These are phyloP conservation scores for Cryptosporidium andersoni DNA, from an alignment of 169 alveolate species.

Conservation along the genomic window DNA sequence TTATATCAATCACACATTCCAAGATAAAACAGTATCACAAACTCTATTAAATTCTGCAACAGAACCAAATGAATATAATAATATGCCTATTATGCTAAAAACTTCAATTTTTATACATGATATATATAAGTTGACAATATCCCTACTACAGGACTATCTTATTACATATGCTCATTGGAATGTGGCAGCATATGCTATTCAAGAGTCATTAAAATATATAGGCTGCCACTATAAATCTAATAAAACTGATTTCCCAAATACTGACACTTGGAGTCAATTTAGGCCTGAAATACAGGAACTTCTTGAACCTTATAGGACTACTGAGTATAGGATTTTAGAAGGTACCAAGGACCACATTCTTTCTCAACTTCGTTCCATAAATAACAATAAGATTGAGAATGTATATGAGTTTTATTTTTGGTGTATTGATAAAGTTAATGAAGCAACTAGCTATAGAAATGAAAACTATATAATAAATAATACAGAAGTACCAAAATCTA, in stretches of 20 bases:
- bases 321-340: conserved; percentile 51
- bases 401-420: conserved; percentile 68
- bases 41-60: neutral
- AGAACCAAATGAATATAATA: neutral
- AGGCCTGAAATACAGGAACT: conserved; percentile 16
- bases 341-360: conserved; percentile 64
- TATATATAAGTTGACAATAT: conserved; percentile 17
- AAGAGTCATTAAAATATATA: conserved; percentile 53
- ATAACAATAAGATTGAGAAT: conserved; percentile 35
- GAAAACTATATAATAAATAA: neutral
- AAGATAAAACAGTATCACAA: neutral
- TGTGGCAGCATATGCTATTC: conserved; percentile 69
- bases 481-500: conserved; percentile 10
- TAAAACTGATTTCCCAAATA: neutral
- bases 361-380: conserved; percentile 18
- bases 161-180: conserved; percentile 69
- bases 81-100: neutral
- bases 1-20: neutral
- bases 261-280: conserved; percentile 20
- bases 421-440: conserved; percentile 47
- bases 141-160: conserved; percentile 28
- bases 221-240: conserved; percentile 40
- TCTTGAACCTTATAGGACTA: conserved; percentile 48
- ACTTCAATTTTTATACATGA: conserved; percentile 30
- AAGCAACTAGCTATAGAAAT: neutral